A percentile compares a stretch with the other conserved stretches of the same genome.
phyloP scores from a whole-genome alignment of 73 alveolate species.

The Paramecium sonneborni region DNA sequence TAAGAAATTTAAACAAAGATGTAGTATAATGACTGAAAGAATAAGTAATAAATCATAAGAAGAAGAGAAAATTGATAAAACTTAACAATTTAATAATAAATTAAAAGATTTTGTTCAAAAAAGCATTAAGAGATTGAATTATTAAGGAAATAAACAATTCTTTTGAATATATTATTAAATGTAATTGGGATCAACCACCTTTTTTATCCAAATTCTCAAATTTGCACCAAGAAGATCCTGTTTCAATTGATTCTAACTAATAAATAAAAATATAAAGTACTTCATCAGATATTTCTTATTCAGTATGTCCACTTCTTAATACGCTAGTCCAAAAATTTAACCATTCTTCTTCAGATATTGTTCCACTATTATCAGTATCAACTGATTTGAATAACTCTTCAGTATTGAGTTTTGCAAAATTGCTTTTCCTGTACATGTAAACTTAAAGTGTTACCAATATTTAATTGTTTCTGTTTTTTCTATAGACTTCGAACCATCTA shows the following conservation, averaged over 20 bases:
- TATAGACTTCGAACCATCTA: constrained; percentile 53
- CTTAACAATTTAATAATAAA: neutral
- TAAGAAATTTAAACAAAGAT: neutral
- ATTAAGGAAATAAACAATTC: neutral
- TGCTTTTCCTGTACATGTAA: constrained; percentile 16
- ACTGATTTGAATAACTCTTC: constrained; percentile 61
- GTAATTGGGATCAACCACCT: neutral
- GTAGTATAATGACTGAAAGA: neutral
- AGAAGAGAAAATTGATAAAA: neutral
- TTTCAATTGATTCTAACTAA: neutral
- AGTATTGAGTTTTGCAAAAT: constrained; percentile 59
- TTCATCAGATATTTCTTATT: constrained; percentile 57
- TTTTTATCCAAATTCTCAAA: neutral
- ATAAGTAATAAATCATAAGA: neutral
- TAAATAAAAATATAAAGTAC: neutral
- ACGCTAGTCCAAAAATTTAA: constrained; percentile 53
- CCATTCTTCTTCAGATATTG: constrained; percentile 71
- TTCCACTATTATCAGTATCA: constrained; percentile 59
- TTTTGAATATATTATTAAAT: neutral
- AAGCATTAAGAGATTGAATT: neutral
- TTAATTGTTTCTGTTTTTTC: constrained; percentile 52
- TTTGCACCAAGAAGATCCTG: constrained; percentile 11
- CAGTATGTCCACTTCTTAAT: constrained; percentile 38
- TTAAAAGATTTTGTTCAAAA: neutral
- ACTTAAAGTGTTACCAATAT: neutral